These are phyloP conservation scores for Seiridium cupressi DNA, from an alignment of 2,329 filamentous ascomycete species.

Conservation along the genomic window DNA sequence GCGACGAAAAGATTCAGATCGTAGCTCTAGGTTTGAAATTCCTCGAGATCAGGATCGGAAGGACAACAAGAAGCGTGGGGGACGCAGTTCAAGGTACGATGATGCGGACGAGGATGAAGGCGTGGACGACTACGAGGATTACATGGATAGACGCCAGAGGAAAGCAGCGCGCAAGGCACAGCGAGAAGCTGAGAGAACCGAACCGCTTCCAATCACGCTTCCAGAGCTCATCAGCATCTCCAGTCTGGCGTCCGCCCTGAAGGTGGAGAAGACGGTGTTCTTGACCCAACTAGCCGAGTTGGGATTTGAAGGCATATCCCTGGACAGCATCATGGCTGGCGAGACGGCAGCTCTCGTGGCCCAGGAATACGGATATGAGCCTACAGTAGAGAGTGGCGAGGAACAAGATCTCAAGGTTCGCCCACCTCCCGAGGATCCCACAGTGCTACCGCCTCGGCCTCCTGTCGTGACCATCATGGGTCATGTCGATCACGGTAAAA, in stretches of 20 bases:
- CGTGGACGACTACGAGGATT: constrained; percentile 27
- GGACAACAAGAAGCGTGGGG: constrained; percentile 2
- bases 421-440: constrained; percentile 66
- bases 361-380: constrained; percentile 89
- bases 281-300: constrained; percentile 74
- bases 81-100: not conserved
- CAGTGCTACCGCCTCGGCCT: constrained; percentile 69
- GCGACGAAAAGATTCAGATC: not conserved
- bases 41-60: not conserved
- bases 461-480: constrained; percentile 99
- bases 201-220: constrained; percentile 65
- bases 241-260: constrained; percentile 74
- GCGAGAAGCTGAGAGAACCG: constrained; percentile 30
- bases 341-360: constrained; percentile 90
- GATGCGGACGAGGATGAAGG: not conserved
- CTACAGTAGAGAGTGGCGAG: constrained; percentile 68
- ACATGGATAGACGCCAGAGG: constrained; percentile 39
- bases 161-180: constrained; percentile 38
- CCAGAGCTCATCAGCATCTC: constrained; percentile 91
- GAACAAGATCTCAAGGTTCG: constrained; percentile 69
- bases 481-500: constrained; percentile 98
- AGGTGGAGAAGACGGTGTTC: constrained; percentile 69
- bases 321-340: constrained; percentile 83
- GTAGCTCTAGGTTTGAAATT: constrained; percentile 2
- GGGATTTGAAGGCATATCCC: constrained; percentile 82